Evolutionary conservation across 345 rosid genomes (phyloP), one percentile per base, ranked within the genome.

Genomic region (Sisymbrium irio): DNA sequence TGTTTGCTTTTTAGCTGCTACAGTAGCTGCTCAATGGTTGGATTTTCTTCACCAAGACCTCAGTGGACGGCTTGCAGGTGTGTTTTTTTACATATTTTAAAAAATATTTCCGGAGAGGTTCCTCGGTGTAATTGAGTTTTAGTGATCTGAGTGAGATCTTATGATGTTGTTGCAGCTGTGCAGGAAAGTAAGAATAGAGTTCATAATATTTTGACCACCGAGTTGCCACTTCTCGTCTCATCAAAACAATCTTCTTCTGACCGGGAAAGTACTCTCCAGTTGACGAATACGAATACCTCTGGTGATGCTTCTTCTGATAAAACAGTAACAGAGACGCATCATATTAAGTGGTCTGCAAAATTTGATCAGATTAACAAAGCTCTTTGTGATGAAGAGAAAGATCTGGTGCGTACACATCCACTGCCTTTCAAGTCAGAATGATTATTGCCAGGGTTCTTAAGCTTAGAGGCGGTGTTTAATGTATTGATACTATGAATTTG

Each of bases 1-100:
- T 55, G 62, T 71, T 78, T 78, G 67, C 45, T 60, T 82, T 84
- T 64, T 89, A 92, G 98, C 96, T 83, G 99, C 99, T 37, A 84
- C 80, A 18, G 89, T 92, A 61, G 96, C 98, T 66, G 85, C 98
- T 25, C 97, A 92, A 67, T 95, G 99, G 99, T 70, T 95, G 83
- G 94, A 92, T 17, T 90, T 90, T 78, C 91, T 95, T 74, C 87
- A 90, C 65, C 99, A 95, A 80, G 97, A 95, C 84, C 83, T 92
- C 58, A 90, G 82, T 67, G 97, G 97, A 62, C 91, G 98, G 15
- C 87, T 96, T 64, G 80, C 91, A 71, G 99, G 99, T 92, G 79
- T 10, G 11, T 18, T 11, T 19, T 15, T 32, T 32, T 32, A 40
- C 46, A 49, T 7, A 10, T 35, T 15, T 60, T 19, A 17, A 57